Percentiles rank a stretch among this genome's conserved stretches.
Evolutionary conservation across 2,329 filamentous ascomycete genomes (phyloP).

Genomic region (Calonectria ilicicola): DNA sequence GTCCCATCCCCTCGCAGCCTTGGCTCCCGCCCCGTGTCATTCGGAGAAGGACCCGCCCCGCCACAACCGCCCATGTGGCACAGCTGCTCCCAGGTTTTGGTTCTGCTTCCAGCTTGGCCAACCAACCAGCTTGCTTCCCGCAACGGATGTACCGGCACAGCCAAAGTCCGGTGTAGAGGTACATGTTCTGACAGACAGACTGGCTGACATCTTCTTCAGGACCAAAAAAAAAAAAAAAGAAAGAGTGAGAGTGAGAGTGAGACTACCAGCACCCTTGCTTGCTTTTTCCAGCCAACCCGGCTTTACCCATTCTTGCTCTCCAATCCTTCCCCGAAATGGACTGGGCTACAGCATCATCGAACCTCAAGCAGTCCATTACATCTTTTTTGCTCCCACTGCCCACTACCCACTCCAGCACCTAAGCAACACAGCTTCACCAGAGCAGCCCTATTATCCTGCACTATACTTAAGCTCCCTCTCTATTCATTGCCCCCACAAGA

Average conservation of each 20-base stretch:
- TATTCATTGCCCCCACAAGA: conserved; percentile 2
- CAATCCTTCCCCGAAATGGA: conserved; percentile 34
- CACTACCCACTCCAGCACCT: background rate
- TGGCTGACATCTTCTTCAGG: too few relatives aligned
- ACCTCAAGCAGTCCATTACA: conserved; percentile 11
- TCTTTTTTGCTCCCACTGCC: background rate
- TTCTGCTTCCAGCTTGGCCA: conserved; percentile 15
- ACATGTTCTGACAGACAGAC: too few relatives aligned
- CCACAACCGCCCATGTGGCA: conserved; percentile 41
- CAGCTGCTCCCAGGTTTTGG: background rate
- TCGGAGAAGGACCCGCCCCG: conserved; percentile 26
- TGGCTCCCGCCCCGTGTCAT: conserved; percentile 7
- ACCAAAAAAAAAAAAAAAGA: background rate
- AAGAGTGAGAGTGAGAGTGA: too few relatives aligned
- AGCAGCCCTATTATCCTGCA: background rate
- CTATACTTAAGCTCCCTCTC: background rate
- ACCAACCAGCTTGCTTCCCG: conserved; percentile 30
- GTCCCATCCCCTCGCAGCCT: conserved; percentile 11
- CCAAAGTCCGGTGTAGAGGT: conserved; percentile 11
- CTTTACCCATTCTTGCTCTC: conserved; percentile 37
- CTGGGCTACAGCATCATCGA: conserved; percentile 21
- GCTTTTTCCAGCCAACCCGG: conserved; percentile 30
- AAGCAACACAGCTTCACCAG: background rate
- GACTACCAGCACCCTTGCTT: too few relatives aligned
- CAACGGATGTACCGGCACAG: conserved; percentile 14